A percentile compares a stretch with the other conserved stretches of the same genome.
phyloP scores from a whole-genome alignment of 345 rosid genomes.

The Populus euphratica region DNA sequence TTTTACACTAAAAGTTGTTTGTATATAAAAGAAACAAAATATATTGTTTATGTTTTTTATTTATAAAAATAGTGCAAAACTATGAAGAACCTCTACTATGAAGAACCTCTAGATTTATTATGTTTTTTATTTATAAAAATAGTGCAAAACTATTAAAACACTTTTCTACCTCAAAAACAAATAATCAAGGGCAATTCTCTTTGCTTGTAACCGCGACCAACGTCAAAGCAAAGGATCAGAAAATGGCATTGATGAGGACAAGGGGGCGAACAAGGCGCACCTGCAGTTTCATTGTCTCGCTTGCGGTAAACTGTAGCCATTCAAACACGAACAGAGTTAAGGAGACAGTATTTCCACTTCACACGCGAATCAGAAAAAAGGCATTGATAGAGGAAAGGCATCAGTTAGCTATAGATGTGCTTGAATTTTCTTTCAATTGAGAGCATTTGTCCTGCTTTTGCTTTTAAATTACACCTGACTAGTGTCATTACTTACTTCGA shows the following conservation, averaged over 20 bases:
- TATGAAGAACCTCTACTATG: too few relatives aligned
- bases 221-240: neutral
- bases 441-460: neutral
- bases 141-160: too few relatives aligned
- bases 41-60: too few relatives aligned
- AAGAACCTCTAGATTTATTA: too few relatives aligned
- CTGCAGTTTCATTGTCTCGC: neutral
- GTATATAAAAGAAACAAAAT: too few relatives aligned
- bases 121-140: too few relatives aligned
- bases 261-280: neutral
- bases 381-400: neutral
- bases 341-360: neutral
- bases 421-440: neutral
- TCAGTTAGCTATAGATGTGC: neutral
- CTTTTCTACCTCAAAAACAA: too few relatives aligned
- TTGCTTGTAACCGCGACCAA: neutral
- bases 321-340: neutral
- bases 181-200: neutral
- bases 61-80: too few relatives aligned
- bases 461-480: neutral
- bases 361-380: neutral
- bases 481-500: neutral
- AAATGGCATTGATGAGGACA: neutral
- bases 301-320: neutral
- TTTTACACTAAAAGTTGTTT: too few relatives aligned